These are phyloP conservation scores for Gillenia trifoliata DNA, from an alignment of 306 rosid species.

Conservation along the genomic window DNA sequence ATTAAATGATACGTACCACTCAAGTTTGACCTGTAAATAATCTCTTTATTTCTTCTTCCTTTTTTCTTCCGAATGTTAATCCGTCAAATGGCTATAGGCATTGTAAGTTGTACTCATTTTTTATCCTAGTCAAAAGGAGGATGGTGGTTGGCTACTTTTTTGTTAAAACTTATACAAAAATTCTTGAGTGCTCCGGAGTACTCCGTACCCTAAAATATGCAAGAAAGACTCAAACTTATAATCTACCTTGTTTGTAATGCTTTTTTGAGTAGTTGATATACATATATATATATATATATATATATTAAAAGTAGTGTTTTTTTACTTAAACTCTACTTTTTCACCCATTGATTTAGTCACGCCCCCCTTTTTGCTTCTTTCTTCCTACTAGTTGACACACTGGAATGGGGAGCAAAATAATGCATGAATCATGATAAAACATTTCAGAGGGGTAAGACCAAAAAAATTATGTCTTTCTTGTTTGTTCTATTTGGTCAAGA, in stretches of 20 bases:
- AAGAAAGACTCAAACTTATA: no score
- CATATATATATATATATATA: no score
- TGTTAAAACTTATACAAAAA: background rate
- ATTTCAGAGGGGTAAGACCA: background rate
- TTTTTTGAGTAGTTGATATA: background rate
- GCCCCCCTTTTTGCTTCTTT: background rate
- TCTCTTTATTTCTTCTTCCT: background rate
- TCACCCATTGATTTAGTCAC: background rate
- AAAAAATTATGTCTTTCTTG: background rate
- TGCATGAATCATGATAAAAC: background rate
- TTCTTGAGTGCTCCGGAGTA: no score
- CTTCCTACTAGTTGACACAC: background rate
- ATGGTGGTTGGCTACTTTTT: background rate
- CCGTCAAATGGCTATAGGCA: background rate
- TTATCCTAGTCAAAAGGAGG: no score
- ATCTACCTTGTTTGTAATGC: background rate
- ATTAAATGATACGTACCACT: no score
- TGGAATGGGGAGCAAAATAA: background rate
- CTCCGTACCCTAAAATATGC: no score
- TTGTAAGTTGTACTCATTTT: background rate
- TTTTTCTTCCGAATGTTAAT: background rate
- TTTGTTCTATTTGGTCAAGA: background rate
- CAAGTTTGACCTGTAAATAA: no score
- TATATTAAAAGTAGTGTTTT: background rate
- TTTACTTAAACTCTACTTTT: background rate